phyloP scores from a whole-genome alignment of 1,139 yeast species.

The Pneumocystis canis region DNA sequence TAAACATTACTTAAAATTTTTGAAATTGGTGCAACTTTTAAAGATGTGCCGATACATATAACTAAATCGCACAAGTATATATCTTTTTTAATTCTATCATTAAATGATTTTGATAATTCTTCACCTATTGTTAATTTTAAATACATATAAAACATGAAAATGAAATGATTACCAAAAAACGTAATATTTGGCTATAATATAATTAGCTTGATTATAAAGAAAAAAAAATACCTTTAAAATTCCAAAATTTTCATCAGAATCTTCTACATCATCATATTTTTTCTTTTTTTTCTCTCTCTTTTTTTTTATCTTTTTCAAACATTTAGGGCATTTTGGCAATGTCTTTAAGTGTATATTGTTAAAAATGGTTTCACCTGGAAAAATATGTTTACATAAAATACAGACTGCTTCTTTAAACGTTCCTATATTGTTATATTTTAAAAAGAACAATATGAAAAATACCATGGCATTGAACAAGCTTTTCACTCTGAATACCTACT shows the following conservation, averaged over 20 bases:
- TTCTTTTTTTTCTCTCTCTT: neutral
- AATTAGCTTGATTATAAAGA: neutral
- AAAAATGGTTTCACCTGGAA: slow-evolving; percentile 43
- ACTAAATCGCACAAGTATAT: neutral
- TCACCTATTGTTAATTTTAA: slow-evolving; percentile 43
- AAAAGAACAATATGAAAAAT: slow-evolving; percentile 88
- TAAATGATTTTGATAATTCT: slow-evolving; percentile 54
- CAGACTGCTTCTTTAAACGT: slow-evolving; percentile 57
- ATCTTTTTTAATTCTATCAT: neutral
- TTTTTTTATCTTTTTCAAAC: slow-evolving; percentile 8
- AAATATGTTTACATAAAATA: slow-evolving; percentile 42
- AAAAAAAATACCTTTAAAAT: slow-evolving; percentile 5
- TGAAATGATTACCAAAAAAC: slow-evolving; percentile 83
- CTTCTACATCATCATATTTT: slow-evolving; percentile 18
- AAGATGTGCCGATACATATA: slow-evolving; percentile 81
- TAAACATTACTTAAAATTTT: slow-evolving; percentile 37
- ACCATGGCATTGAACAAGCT: slow-evolving; percentile 87
- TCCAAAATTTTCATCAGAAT: slow-evolving; percentile 12
- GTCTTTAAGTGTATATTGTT: slow-evolving; percentile 28
- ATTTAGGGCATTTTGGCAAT: slow-evolving; percentile 5
- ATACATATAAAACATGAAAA: slow-evolving; percentile 43
- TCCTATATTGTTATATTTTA: slow-evolving; percentile 54
- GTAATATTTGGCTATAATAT: slow-evolving; percentile 80
- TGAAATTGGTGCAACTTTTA: slow-evolving; percentile 92
- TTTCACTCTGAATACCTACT: slow-evolving; percentile 60